A percentile compares a stretch with the other conserved stretches of the same genome.
phyloP scores from a whole-genome alignment of 164 flowering plant genomes.

The Vitis amurensis region DNA sequence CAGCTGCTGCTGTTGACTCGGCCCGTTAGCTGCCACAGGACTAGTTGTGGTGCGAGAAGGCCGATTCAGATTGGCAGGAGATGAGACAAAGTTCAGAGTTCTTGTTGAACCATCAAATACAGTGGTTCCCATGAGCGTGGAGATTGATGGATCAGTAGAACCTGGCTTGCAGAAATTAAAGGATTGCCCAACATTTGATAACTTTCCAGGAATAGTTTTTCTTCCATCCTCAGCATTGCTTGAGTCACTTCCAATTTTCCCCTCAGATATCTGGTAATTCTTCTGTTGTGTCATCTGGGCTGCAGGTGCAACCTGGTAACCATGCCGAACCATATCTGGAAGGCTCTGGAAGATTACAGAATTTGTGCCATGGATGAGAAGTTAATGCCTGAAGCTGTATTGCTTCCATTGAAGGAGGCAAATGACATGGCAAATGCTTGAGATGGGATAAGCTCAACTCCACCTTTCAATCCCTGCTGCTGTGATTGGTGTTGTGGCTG shows the following conservation, averaged over 20 bases:
- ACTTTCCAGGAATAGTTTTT: constrained; percentile 18
- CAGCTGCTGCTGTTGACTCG: constrained; percentile 19
- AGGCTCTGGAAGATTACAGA: constrained; percentile 27
- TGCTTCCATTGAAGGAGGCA: constrained; percentile 20
- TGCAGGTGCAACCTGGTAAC: constrained; percentile 18
- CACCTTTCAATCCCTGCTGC: constrained; percentile 16
- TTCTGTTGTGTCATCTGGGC: constrained; percentile 22
- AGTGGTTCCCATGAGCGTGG: constrained; percentile 7
- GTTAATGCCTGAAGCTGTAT: constrained; percentile 13
- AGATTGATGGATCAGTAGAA: constrained; percentile 1
- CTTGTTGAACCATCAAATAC: constrained; percentile 30
- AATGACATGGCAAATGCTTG: constrained; percentile 30
- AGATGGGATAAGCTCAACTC: constrained; percentile 17
- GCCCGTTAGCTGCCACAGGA: not conserved
- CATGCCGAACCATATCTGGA: constrained; percentile 22
- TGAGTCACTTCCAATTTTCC: constrained; percentile 17
- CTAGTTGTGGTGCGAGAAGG: not conserved
- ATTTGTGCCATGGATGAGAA: constrained; percentile 28
- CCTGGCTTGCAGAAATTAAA: constrained; percentile 4
- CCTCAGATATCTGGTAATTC: constrained; percentile 23
- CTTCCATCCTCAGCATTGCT: constrained; percentile 14
- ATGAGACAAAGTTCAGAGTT: constrained; percentile 19
- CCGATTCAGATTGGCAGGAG: constrained; percentile 23
- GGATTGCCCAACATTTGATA: constrained; percentile 4
- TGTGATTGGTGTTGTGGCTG: constrained; percentile 13